phyloP scores from a whole-genome alignment of 1,284 basidiomycete genomes.

The Moniliella sp. region DNA sequence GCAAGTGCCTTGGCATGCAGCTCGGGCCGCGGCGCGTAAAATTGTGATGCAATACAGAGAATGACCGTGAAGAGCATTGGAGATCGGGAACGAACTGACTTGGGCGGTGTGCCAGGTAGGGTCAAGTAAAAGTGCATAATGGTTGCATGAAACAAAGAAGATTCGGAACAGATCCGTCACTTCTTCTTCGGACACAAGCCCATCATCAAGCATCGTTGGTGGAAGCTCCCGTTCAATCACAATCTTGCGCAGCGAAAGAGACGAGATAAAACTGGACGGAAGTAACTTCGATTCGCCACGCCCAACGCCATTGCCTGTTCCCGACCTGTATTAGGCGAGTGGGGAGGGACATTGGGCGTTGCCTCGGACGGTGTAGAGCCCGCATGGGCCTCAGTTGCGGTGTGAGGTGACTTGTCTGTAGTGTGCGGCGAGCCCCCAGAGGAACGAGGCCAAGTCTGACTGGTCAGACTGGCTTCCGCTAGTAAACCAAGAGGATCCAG shows the following conservation, averaged over 20 bases:
- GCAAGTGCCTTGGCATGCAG: slow-evolving; percentile 59
- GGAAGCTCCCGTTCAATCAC: slow-evolving; percentile 69
- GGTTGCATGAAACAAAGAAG: slow-evolving; percentile 42
- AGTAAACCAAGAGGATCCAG: slow-evolving; percentile 31
- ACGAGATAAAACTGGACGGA: slow-evolving; percentile 55
- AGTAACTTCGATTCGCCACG: slow-evolving; percentile 73
- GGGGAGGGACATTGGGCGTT: too few relatives aligned
- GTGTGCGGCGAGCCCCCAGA: too few relatives aligned
- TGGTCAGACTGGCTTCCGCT: slow-evolving; percentile 29
- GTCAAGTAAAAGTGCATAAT: slow-evolving; percentile 20
- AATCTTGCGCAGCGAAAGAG: slow-evolving; percentile 44
- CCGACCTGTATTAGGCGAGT: too few relatives aligned
- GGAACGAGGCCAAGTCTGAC: too few relatives aligned
- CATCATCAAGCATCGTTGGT: slow-evolving; percentile 59
- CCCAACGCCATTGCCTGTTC: slow-evolving; percentile 47
- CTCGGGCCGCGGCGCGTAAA: slow-evolving; percentile 61
- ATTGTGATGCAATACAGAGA: slow-evolving; percentile 75
- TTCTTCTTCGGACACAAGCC: slow-evolving; percentile 59
- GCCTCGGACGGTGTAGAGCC: too few relatives aligned
- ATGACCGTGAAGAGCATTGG: slow-evolving; percentile 39
- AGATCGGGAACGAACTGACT: slow-evolving; percentile 27
- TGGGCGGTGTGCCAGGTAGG: slow-evolving; percentile 31
- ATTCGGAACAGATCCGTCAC: slow-evolving; percentile 75
- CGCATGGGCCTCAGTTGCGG: too few relatives aligned
- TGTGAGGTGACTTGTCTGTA: too few relatives aligned